Percentiles rank a stretch among this genome's conserved stretches.
Conservation (phyloP, 768 basidiomycete species). For the Naganishia randhawae region DNA sequence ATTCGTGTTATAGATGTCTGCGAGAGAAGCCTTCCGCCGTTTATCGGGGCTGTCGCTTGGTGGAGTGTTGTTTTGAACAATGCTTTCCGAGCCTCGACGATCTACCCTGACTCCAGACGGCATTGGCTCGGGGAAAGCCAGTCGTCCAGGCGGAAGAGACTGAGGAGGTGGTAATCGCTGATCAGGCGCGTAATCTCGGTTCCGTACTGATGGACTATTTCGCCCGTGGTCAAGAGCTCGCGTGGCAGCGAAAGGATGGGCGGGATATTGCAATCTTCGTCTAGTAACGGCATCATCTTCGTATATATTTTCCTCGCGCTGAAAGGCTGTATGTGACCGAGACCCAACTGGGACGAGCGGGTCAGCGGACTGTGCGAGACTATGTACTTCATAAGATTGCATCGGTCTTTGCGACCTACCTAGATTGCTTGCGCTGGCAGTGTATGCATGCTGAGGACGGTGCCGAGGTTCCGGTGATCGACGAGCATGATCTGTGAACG, state of each 20-base stretch:
- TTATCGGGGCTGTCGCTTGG: background rate
- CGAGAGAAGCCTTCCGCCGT: conserved; percentile 13
- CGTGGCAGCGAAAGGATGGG: conserved; percentile 6
- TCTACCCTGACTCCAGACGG: conserved; percentile 19
- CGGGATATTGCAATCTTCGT: conserved; percentile 7
- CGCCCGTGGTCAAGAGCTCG: background rate
- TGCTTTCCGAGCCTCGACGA: conserved; percentile 26
- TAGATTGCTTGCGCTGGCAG: background rate
- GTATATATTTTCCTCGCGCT: conserved; percentile 8
- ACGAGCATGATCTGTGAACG: conserved; percentile 4
- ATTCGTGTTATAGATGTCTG: background rate
- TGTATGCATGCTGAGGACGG: conserved; percentile 9
- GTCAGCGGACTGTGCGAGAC: conserved; percentile 1
- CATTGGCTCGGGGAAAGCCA: conserved; percentile 24
- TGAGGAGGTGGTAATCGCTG: background rate
- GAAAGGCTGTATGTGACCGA: background rate
- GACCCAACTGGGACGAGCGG: background rate
- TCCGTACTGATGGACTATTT: background rate
- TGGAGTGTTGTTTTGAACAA: background rate
- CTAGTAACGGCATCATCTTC: conserved; percentile 9
- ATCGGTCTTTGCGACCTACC: background rate
- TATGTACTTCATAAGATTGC: background rate
- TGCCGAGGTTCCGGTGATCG: conserved; percentile 6
- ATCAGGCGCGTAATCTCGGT: background rate
- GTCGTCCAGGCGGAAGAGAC: background rate